Evolutionary conservation across 2,329 filamentous ascomycete species (phyloP).

Genomic region (Intubia oerlemansii): DNA sequence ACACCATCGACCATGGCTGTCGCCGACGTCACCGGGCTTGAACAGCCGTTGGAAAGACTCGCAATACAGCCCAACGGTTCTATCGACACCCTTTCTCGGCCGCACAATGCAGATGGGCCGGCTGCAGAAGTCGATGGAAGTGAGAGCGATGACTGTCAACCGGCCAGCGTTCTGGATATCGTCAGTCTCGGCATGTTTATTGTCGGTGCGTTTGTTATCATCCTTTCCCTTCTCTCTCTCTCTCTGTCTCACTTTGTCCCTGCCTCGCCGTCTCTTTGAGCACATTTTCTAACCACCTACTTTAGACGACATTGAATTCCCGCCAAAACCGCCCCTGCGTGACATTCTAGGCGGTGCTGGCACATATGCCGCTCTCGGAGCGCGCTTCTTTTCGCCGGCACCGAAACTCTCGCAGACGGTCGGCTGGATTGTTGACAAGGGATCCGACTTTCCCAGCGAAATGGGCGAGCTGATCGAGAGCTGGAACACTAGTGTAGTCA

Average conservation of each 20-base stretch:
- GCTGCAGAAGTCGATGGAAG: too few relatives aligned
- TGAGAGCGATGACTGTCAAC: background rate
- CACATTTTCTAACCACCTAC: constrained; percentile 5
- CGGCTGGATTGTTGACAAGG: constrained; percentile 81
- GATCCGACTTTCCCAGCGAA: constrained; percentile 60
- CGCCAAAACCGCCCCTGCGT: constrained; percentile 43
- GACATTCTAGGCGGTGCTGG: constrained; percentile 79
- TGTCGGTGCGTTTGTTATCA: constrained; percentile 29
- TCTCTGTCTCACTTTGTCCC: too few relatives aligned
- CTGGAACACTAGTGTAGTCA: constrained; percentile 56
- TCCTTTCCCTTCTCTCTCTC: too few relatives aligned
- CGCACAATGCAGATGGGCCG: too few relatives aligned
- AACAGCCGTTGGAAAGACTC: too few relatives aligned
- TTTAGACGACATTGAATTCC: constrained; percentile 92
- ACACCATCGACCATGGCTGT: too few relatives aligned
- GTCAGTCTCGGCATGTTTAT: constrained; percentile 56
- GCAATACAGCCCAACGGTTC: too few relatives aligned
- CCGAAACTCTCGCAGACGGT: constrained; percentile 39
- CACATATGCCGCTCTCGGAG: constrained; percentile 69
- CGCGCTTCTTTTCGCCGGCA: constrained; percentile 69
- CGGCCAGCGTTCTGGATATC: constrained; percentile 30
- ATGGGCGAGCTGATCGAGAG: constrained; percentile 41
- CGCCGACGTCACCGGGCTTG: too few relatives aligned
- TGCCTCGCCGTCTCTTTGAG: too few relatives aligned
- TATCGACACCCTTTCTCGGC: too few relatives aligned